Base-by-base conservation (phyloP, 257 asterid species). In the Primulina tabacum region DNA sequence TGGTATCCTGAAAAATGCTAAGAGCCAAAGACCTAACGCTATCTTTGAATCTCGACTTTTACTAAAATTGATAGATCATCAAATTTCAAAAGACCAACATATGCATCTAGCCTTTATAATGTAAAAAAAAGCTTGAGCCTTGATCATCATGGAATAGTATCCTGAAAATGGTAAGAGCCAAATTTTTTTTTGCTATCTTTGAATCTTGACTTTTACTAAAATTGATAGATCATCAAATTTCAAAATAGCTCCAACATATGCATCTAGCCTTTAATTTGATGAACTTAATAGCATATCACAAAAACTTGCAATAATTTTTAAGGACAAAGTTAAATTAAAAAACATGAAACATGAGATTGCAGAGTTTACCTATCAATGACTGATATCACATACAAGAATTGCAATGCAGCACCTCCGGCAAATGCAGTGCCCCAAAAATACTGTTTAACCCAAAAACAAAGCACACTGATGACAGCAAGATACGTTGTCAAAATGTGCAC, bases 401-500 rank as follows among this genome's bases (percentile, higher is more conserved):
- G 99, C 91, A 93, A 82, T 28, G 80, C 82, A 47, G 99, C 95
- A 56, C 96, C 99, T 80, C 83, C 80, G 43, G 96, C 90, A 88
- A 93, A 90, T 6, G 90, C 94, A 50, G 85, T 92, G 64, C 97
- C 99, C 97, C 97, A 93, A 75, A 89, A 87, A 75, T 86, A 78
- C 79, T 90, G 96, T 73, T 88, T 74, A 58, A 78, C 71, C 97
- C 99, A 93, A 73, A 90, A 93, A 73, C 96, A 90, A 69, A 93
- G 75, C 65, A 93, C 96, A 73, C 99, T 89, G 63, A 90, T 78
- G 69, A 90, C 96, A 58, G 99, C 99, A 77, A 93, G 96, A 84
- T 91, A 93, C 28, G 99, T 90, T 60, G 99, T 89, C 86, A 93
- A 82, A 58, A 90, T 72, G 71, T 94, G 99, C 71, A 94, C 96